A percentile compares a stretch with the other conserved stretches of the same genome.
These are phyloP conservation scores for Brassica hybrid DNA, from an alignment of 441 rosid genomes.

Conservation along the genomic window DNA sequence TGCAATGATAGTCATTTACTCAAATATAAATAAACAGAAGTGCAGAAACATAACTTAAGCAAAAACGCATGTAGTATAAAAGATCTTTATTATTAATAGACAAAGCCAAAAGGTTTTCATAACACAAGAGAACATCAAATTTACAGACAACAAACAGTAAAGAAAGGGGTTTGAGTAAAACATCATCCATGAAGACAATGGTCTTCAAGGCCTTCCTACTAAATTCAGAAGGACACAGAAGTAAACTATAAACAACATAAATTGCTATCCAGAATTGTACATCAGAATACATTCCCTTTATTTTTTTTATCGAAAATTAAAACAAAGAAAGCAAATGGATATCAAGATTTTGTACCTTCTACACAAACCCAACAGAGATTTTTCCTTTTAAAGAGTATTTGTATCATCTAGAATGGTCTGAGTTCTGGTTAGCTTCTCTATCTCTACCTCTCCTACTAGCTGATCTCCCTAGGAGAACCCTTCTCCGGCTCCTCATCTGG, in stretches of 20 bases:
- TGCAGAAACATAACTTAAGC: background rate
- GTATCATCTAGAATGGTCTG: constrained; percentile 31
- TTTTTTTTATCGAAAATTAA: background rate
- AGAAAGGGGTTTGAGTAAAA: constrained; percentile 3
- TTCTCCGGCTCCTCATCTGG: constrained; percentile 62
- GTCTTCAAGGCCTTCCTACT: constrained; percentile 15
- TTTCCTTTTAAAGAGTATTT: background rate
- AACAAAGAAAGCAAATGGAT: background rate
- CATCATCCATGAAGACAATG: constrained; percentile 18
- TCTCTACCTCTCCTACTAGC: constrained; percentile 69
- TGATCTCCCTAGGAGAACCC: constrained; percentile 61
- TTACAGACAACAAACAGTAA: constrained; percentile 18
- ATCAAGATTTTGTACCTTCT: constrained; percentile 26
- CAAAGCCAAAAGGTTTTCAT: constrained; percentile 4
- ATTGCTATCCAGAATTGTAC: constrained; percentile 7
- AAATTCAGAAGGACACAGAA: constrained; percentile 13
- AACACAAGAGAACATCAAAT: constrained; percentile 1
- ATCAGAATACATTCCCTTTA: constrained; percentile 23
- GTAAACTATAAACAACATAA: constrained; percentile 14
- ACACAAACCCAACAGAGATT: constrained; percentile 14
- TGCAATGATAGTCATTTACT: too few relatives aligned
- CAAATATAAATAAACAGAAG: too few relatives aligned
- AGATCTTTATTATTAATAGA: background rate
- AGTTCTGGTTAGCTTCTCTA: constrained; percentile 51
- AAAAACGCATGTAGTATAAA: background rate